Percentiles rank a stretch among this genome's conserved stretches.
These are phyloP conservation scores for Macrolepiota dolichaula DNA, from an alignment of 768 basidiomycete genomes.

Conservation along the genomic window DNA sequence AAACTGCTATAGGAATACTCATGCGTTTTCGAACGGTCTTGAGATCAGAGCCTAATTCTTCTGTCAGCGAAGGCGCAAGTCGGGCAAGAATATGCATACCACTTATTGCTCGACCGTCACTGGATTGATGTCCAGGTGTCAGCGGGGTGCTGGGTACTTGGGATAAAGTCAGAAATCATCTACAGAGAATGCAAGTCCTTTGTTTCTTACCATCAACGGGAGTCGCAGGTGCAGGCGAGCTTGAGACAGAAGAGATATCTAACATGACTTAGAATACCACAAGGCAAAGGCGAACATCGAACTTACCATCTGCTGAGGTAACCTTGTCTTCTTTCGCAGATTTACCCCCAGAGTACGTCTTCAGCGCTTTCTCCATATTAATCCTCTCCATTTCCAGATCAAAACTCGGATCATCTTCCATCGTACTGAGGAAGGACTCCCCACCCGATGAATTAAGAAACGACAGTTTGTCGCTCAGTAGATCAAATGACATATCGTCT, in stretches of 20 bases:
- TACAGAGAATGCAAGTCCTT: background rate
- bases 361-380: slow-evolving; percentile 3
- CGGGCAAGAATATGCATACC: background rate
- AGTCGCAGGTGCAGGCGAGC: slow-evolving; percentile 1
- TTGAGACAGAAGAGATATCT: slow-evolving; percentile 6
- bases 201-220: slow-evolving; percentile 3
- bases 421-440: slow-evolving; percentile 30
- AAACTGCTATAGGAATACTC: slow-evolving; percentile 9
- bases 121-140: background rate
- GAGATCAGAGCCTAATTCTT: background rate
- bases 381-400: slow-evolving; percentile 23
- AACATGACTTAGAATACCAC: background rate
- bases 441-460: slow-evolving; percentile 33
- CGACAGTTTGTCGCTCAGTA: slow-evolving; percentile 51
- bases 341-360: background rate
- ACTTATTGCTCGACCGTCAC: background rate
- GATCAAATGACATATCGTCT: slow-evolving; percentile 45
- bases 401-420: slow-evolving; percentile 39
- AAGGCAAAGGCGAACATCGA: background rate
- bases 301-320: background rate
- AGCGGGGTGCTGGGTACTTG: slow-evolving; percentile 2
- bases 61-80: background rate
- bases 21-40: slow-evolving; percentile 4
- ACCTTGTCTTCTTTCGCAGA: background rate
- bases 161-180: background rate